phyloP scores from a whole-genome alignment of 148 eudicot genomes.

The Rhododendron ferrugineum region DNA sequence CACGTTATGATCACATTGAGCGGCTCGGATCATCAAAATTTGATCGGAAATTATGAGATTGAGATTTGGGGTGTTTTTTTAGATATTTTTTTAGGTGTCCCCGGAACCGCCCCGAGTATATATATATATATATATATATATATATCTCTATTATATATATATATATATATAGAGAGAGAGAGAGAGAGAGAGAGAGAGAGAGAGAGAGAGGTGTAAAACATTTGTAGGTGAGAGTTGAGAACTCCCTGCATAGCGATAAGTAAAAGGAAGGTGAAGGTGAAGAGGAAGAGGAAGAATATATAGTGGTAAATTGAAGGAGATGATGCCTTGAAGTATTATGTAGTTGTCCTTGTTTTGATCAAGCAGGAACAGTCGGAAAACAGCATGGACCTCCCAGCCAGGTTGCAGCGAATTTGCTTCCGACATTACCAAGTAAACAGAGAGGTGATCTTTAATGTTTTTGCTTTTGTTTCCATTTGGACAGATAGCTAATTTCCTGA shows the following conservation, averaged over 20 bases:
- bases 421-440: conserved; percentile 5
- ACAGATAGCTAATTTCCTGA: conserved; percentile 2
- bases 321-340: not conserved
- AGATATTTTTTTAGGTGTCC: no score
- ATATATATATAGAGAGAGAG: no score
- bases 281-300: not conserved
- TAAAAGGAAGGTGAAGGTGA: not conserved
- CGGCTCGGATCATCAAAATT: no score
- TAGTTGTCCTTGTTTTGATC: conserved; percentile 5
- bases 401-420: not conserved
- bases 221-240: not conserved
- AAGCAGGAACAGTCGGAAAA: not conserved
- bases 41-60: no score
- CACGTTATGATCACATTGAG: no score
- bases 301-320: not conserved
- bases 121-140: no score
- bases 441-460: not conserved
- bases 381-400: conserved; percentile 7
- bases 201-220: not conserved
- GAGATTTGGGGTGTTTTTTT: no score
- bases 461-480: conserved; percentile 10
- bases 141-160: no score
- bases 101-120: no score
- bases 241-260: not conserved
- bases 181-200: not conserved